Evolutionary conservation across 2,329 filamentous ascomycete genomes (phyloP), one percentile per base, ranked within the genome.

Genomic region (Talaromyces amestolkiae): DNA sequence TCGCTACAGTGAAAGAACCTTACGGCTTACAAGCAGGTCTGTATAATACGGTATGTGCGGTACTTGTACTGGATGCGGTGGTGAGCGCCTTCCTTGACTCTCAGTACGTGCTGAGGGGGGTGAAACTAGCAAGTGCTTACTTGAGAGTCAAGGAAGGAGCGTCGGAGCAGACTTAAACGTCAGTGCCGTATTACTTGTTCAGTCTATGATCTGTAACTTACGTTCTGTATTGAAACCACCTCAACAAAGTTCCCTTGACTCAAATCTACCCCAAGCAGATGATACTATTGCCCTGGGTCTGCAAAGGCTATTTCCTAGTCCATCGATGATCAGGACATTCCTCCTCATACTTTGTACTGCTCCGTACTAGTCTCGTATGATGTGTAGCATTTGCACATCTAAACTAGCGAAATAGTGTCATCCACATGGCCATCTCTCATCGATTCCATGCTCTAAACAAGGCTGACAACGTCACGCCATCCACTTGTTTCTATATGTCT

Each of bases 341-440:
- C 31, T 19, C 51, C 27, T 35, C 49, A 27, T 24, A 24, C 45
- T 17, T 24, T 47, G n/a, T 45, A 22, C 5, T 47, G 8, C 41
- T 3, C 41, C 3, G 41, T 45, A 19, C 41, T 47, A 22, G 22
- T 51, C 47, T 31, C 10, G 27, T 11, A 53, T 53, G 49, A 31
- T 31, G 27, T 19, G 49, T 53, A 53, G 49, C 51, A 19, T 56
- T 11, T 35, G 19, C 19, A 33, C 53, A 39, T 56, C 53, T 17
- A 15, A 9, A 37, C 53, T 56, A 56, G n/a, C 53, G n/a, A 37
- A 37, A 37, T 3, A 56, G n/a, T 22, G 33, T 37, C 53, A 37
- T 56, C 51, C 51, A 56, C 31, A 56, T 56, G 51, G 31, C 51
- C n/a, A 35, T 37, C 51, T 37, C 49, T 17, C 49, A 54, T 54